A percentile compares a stretch with the other conserved stretches of the same genome.
phyloP scores from a whole-genome alignment of 202 grass and related monocot genomes.

The Setaria viridis region DNA sequence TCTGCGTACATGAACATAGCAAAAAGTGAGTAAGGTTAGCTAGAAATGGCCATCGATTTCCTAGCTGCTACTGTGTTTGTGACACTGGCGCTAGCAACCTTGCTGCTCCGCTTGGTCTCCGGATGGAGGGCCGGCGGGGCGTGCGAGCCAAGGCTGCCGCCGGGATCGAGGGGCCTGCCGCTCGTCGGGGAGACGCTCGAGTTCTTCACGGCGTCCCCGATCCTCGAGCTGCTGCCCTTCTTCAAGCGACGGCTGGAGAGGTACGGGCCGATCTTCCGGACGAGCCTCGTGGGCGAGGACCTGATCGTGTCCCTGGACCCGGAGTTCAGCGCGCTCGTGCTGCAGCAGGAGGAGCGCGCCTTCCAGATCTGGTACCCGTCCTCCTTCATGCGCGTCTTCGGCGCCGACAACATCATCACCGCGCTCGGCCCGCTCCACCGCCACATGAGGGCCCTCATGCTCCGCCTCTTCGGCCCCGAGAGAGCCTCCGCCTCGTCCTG shows the following conservation, averaged over 20 bases:
- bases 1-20: too few species aligned
- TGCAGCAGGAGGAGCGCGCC: slow-evolving; percentile 46
- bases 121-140: background rate
- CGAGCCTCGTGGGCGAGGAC: slow-evolving; percentile 34
- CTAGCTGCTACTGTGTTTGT: background rate
- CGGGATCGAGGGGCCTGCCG: slow-evolving; percentile 46
- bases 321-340: slow-evolving; percentile 21
- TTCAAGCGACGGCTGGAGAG: slow-evolving; percentile 31
- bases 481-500: slow-evolving; percentile 20
- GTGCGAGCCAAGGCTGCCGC: background rate
- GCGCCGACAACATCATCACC: slow-evolving; percentile 29
- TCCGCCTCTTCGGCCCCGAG: slow-evolving; percentile 55
- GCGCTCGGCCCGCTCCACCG: slow-evolving; percentile 34
- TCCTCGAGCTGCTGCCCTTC: slow-evolving; percentile 28
- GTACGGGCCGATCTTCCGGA: slow-evolving; percentile 40
- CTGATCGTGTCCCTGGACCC: slow-evolving; percentile 41
- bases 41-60: background rate
- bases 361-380: slow-evolving; percentile 53
- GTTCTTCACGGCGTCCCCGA: slow-evolving; percentile 38
- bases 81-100: background rate
- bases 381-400: slow-evolving; percentile 36
- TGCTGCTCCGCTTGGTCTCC: background rate
- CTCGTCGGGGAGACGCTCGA: slow-evolving; percentile 46
- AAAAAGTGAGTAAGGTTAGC: too few species aligned
- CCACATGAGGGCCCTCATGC: slow-evolving; percentile 30